These are phyloP conservation scores for Nemania sp. DNA, from an alignment of 2,329 filamentous ascomycete genomes.

Conservation along the genomic window DNA sequence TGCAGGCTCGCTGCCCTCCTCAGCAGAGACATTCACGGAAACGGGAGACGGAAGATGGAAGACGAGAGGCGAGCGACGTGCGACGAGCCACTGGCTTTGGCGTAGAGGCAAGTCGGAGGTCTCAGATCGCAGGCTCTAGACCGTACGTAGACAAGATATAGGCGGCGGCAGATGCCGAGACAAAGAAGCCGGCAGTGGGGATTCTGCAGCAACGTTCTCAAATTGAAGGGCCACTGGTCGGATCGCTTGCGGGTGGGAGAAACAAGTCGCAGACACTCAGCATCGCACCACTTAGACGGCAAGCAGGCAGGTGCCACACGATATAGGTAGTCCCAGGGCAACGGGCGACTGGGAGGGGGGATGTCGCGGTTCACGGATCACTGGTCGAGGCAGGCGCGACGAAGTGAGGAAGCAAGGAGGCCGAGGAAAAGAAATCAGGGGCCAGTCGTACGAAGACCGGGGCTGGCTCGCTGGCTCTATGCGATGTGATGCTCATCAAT, in stretches of 20 bases:
- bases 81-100: not conserved
- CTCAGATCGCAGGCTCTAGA: too few species aligned
- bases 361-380: too few species aligned
- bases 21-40: constrained; percentile 1
- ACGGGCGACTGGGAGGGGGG: not conserved
- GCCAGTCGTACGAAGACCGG: too few species aligned
- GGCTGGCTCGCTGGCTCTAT: too few species aligned
- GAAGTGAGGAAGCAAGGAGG: not conserved
- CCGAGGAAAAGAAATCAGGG: not conserved
- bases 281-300: too few species aligned
- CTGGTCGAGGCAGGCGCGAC: not conserved
- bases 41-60: too few species aligned
- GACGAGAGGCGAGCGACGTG: not conserved
- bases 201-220: not conserved
- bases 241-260: not conserved
- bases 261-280: not conserved
- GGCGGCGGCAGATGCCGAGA: not conserved
- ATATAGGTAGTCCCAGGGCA: too few species aligned
- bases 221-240: not conserved
- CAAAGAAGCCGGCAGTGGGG: not conserved
- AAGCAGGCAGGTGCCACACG: not conserved
- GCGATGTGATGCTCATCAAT: not conserved
- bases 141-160: too few species aligned
- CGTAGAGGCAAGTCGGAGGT: too few species aligned
- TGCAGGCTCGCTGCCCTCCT: constrained; percentile 20